Conservation (phyloP, 345 rosid species). For the Salix purpurea region DNA sequence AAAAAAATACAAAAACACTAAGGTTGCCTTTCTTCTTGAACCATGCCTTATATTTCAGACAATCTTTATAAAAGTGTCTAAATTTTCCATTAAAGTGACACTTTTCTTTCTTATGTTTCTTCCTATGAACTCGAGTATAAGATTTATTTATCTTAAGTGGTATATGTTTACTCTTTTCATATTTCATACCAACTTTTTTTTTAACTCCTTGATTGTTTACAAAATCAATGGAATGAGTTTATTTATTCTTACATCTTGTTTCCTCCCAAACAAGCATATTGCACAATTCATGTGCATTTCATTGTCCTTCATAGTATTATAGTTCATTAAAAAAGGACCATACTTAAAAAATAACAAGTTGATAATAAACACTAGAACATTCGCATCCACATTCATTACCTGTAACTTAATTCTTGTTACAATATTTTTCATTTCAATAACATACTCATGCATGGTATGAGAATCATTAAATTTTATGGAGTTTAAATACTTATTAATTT, state of each 20-base stretch:
- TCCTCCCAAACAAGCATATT: background rate
- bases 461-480: background rate
- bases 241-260: background rate
- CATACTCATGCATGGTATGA: constrained; percentile 1
- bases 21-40: no score
- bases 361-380: constrained; percentile 10
- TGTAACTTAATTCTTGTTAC: background rate
- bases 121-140: no score
- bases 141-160: no score
- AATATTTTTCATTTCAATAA: constrained; percentile 7
- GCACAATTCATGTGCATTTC: constrained; percentile 13
- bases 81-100: no score
- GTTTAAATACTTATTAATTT: background rate
- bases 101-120: no score
- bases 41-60: no score
- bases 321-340: constrained; percentile 18
- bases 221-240: no score
- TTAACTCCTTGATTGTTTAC: no score
- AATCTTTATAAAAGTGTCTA: no score
- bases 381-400: constrained; percentile 1
- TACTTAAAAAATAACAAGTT: constrained; percentile 16
- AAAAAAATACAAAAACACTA: no score
- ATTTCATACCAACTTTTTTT: no score
- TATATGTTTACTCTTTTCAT: no score
- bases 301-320: constrained; percentile 11